A percentile compares a stretch with the other conserved stretches of the same genome.
Conservation (phyloP, 176 grass and related monocot species). For the Triticum dicoccoides region DNA sequence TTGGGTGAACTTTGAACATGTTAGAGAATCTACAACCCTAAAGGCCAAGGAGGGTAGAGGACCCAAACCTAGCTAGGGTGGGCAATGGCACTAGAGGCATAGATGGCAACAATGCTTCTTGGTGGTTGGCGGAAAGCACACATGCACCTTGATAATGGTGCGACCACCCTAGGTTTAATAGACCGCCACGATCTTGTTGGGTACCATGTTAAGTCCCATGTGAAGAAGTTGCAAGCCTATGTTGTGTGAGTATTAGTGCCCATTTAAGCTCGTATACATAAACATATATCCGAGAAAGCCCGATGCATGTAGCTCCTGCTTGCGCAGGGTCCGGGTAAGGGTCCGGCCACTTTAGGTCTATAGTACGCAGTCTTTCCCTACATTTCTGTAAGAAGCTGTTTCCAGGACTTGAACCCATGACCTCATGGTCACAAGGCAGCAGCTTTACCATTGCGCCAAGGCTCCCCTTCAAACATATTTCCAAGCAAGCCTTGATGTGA, state of each 20-base stretch:
- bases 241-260: neutral
- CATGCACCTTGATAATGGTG: neutral
- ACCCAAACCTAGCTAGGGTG: neutral
- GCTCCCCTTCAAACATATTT: too few relatives aligned
- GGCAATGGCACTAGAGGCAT: neutral
- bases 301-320: too few relatives aligned
- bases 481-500: neutral
- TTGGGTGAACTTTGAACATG: neutral
- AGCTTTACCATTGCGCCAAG: too few relatives aligned
- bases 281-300: neutral
- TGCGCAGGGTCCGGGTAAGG: too few relatives aligned
- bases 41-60: neutral
- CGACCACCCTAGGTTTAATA: neutral
- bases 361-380: too few relatives aligned
- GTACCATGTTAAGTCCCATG: neutral
- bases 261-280: neutral
- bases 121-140: neutral
- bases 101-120: neutral
- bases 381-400: too few relatives aligned
- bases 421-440: too few relatives aligned
- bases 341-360: too few relatives aligned
- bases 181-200: neutral
- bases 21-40: neutral
- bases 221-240: neutral
- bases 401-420: too few relatives aligned